Conservation (phyloP, 768 basidiomycete species). For the Cystobasidium ongulense region DNA sequence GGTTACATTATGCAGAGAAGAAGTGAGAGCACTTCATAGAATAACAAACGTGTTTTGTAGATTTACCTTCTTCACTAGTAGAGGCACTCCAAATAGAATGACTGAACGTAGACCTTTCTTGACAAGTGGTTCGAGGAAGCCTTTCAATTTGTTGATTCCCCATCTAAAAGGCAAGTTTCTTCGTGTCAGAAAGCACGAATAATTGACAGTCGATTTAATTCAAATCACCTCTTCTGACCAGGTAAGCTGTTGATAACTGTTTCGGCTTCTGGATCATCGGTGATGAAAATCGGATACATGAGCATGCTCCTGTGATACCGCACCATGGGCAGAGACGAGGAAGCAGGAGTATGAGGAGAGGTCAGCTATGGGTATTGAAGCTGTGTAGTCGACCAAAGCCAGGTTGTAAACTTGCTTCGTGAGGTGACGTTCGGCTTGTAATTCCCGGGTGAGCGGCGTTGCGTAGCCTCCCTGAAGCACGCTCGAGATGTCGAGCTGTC, state of each 20-base stretch:
- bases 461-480: constrained; percentile 71
- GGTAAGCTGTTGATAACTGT: constrained; percentile 71
- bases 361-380: neutral
- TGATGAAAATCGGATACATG: constrained; percentile 98
- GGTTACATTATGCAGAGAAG: neutral
- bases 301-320: constrained; percentile 58
- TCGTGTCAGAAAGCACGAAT: neutral
- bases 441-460: constrained; percentile 77
- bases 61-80: constrained; percentile 66
- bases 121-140: constrained; percentile 76
- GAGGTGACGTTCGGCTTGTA: constrained; percentile 71
- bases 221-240: constrained; percentile 57
- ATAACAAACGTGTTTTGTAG: too few species aligned
- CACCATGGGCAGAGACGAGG: neutral
- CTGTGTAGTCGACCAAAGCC: neutral
- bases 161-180: constrained; percentile 56
- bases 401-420: constrained; percentile 52
- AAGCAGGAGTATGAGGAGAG: neutral
- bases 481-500: constrained; percentile 31
- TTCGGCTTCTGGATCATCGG: constrained; percentile 80
- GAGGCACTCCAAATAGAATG: constrained; percentile 87
- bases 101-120: constrained; percentile 82
- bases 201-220: too few species aligned
- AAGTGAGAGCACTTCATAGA: too few species aligned
- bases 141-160: constrained; percentile 89